Evolutionary conservation across 257 asterid species (phyloP).

Genomic region (Solanum chiquidenum): DNA sequence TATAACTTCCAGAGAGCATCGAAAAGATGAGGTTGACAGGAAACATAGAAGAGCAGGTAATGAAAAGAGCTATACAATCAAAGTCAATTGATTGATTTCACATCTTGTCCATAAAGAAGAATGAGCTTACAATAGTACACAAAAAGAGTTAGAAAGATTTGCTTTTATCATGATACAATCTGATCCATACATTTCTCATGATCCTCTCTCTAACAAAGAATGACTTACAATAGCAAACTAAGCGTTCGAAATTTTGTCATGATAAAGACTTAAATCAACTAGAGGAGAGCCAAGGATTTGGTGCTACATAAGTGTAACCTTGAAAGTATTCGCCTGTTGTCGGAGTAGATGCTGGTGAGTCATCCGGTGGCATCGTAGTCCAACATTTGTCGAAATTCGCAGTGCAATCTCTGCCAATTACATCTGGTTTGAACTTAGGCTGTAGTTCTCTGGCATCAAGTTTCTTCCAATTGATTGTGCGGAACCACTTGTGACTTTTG

Average conservation of each 20-base stretch:
- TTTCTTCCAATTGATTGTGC: slow-evolving; percentile 69
- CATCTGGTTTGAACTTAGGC: slow-evolving; percentile 77
- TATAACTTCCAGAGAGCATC: neutral
- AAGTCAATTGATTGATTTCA: neutral
- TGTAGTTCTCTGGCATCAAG: slow-evolving; percentile 56
- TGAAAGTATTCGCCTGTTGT: slow-evolving; percentile 78
- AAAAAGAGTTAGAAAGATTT: neutral
- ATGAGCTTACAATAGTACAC: neutral
- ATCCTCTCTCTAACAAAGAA: neutral
- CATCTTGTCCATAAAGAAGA: neutral
- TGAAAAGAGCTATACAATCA: neutral
- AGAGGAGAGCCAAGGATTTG: slow-evolving; percentile 79
- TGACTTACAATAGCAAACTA: neutral
- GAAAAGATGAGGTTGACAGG: neutral
- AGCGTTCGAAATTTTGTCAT: neutral
- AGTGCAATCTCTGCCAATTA: slow-evolving; percentile 70
- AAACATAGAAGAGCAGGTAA: neutral
- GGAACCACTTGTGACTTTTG: slow-evolving; percentile 75
- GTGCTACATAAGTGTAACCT: slow-evolving; percentile 81
- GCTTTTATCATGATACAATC: neutral
- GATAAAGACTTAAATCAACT: neutral
- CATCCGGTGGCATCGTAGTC: slow-evolving; percentile 84
- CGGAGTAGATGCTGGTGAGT: slow-evolving; percentile 88
- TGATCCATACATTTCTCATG: neutral
- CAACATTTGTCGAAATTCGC: slow-evolving; percentile 86